Percentiles rank a stretch among this genome's conserved stretches.
These are phyloP conservation scores for Sugiyamaella pinicola DNA, from an alignment of 1,139 yeast species.

Conservation along the genomic window DNA sequence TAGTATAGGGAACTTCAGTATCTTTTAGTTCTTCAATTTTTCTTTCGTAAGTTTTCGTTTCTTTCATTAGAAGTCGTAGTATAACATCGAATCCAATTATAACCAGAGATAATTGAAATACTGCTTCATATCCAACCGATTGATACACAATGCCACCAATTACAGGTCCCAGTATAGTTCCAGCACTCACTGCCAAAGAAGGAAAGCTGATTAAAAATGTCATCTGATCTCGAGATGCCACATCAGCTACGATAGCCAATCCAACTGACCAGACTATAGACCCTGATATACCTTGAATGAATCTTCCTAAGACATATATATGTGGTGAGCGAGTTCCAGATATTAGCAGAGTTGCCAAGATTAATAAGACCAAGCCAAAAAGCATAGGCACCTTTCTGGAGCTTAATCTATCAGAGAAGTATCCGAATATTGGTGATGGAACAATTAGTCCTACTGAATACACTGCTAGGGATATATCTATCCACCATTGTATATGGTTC, in stretches of 20 bases:
- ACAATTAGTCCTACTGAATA: conserved; percentile 43
- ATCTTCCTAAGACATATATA: conserved; percentile 40
- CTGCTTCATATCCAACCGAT: conserved; percentile 41
- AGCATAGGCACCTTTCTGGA: conserved; percentile 40
- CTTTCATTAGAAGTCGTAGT: conserved; percentile 42
- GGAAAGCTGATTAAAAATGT: conserved; percentile 41
- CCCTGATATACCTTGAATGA: conserved; percentile 43
- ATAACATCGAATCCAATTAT: conserved; percentile 39
- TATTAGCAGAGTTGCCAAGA: conserved; percentile 40
- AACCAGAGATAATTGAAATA: conserved; percentile 41
- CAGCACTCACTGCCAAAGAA: conserved; percentile 40
- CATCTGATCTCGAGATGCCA: conserved; percentile 33
- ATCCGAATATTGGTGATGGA: conserved; percentile 40
- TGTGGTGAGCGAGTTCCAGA: conserved; percentile 35
- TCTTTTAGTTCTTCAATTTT: conserved; percentile 11
- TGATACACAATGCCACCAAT: conserved; percentile 44
- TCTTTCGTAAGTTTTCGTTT: conserved; percentile 18
- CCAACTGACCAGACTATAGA: conserved; percentile 46
- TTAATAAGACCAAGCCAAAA: conserved; percentile 39
- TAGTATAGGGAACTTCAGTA: background rate
- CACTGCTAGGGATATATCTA: conserved; percentile 39
- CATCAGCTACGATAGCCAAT: conserved; percentile 43
- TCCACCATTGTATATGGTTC: conserved; percentile 35
- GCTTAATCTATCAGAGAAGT: conserved; percentile 36
- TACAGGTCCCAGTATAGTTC: conserved; percentile 43